Base-by-base conservation (phyloP, 1,284 basidiomycete genomes). In the Cryptococcus sp. region DNA sequence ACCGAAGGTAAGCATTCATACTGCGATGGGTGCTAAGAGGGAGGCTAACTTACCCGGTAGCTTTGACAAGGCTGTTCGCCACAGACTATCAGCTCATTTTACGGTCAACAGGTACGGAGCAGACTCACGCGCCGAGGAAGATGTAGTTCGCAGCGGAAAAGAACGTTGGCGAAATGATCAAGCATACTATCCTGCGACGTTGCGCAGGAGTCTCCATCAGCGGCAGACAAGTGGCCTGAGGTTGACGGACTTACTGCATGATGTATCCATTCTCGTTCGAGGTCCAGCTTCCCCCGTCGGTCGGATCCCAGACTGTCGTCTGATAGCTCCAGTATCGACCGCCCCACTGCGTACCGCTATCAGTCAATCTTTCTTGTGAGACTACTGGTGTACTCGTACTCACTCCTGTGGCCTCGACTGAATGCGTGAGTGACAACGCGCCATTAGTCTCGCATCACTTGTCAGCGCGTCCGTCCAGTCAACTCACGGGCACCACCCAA, bases 131-230 rank as follows among this genome's bases (percentile, higher is more conserved):
- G 0, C 72, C 72, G 13, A 78, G 68, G 17, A 75, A 47, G 55
- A 73, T 61, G 52, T 74, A 76, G 57, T 71, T 69, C 16, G 64
- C 68, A 1, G 72, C 73, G 23, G 70, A 66, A 61, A 70, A 65
- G 64, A 76, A 74, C 0, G 70, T 69, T 8, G 73, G 72, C 0
- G 60, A 62, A 52, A 75, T 62, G 48, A 75, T 65, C 40, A 71
- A 56, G 27, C 62, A 66, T 43, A 60, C 57, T 54, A 72, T 69
- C 52, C 64, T 68, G 46, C 22, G 7, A 2, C 15, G 23, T 27
- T 3, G 19, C 11, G 20, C 15, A 45, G 38, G 19, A 17, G 23
- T 6, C 2, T 20, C n/a, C 2, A 11, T 13, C 23, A 30, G 23
- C 39, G 4, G 7, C 13, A 35, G 8, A 13, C 2, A 13, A 10